phyloP scores from a whole-genome alignment of 2,329 filamentous ascomycete genomes.

The Zalaria sp. region DNA sequence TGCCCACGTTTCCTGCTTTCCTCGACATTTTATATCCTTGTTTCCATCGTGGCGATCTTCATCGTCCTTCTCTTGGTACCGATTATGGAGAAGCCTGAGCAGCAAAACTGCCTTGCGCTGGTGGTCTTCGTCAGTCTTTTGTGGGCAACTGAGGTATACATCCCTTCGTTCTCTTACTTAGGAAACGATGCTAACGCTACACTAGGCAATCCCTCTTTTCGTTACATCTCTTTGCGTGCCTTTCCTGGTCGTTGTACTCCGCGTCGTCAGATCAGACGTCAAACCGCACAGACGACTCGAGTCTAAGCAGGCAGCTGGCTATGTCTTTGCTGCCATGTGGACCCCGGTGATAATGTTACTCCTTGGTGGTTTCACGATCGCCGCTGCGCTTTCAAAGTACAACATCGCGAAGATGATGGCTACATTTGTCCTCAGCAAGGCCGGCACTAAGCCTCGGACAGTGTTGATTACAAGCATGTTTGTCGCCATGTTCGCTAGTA shows the following conservation, averaged over 20 bases:
- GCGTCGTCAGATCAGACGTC: conserved; percentile 67
- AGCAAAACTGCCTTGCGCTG: conserved; percentile 92
- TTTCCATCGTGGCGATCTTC: conserved; percentile 61
- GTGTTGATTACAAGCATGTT: conserved; percentile 98
- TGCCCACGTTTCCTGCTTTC: conserved; percentile 75
- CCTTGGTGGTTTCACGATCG: conserved; percentile 89
- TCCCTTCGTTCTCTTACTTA: neutral
- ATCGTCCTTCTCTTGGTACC: conserved; percentile 58
- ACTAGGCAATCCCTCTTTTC: conserved; percentile 81
- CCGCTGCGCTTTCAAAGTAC: conserved; percentile 89
- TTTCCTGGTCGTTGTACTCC: conserved; percentile 77
- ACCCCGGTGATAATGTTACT: conserved; percentile 97
- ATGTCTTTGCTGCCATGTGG: conserved; percentile 95
- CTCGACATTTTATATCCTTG: conserved; percentile 62
- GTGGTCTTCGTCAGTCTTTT: conserved; percentile 84
- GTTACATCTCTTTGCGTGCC: conserved; percentile 90
- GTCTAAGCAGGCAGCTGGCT: conserved; percentile 68
- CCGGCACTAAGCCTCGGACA: conserved; percentile 75
- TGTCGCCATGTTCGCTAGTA: conserved; percentile 91
- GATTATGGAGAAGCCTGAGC: conserved; percentile 74
- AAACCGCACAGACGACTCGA: conserved; percentile 55
- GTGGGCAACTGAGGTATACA: conserved; percentile 80
- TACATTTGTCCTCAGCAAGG: conserved; percentile 90
- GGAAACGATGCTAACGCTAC: conserved; percentile 9
- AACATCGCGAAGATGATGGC: conserved; percentile 96